phyloP scores from a whole-genome alignment of 2,329 filamentous ascomycete species.

The Knoxdaviesia proteae region DNA sequence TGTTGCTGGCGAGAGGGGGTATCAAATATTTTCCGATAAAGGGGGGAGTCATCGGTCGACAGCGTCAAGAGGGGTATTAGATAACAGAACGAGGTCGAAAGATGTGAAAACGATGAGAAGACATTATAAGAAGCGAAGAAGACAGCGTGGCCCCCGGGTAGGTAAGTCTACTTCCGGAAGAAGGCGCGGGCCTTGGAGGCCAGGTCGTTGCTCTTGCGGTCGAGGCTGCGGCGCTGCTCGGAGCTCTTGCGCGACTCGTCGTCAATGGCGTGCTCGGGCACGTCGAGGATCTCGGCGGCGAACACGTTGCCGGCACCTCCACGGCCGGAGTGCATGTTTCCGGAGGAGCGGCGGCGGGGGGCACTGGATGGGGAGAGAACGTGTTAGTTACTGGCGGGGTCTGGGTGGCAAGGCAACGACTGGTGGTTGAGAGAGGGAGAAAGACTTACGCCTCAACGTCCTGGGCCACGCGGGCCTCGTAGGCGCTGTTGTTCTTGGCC shows the following conservation, averaged over 20 bases:
- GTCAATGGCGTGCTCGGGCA: constrained; percentile 14
- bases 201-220: constrained; percentile 22
- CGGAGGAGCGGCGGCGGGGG: constrained; percentile 33
- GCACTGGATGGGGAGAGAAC: constrained; percentile 17
- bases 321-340: constrained; percentile 45
- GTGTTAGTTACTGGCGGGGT: constrained; percentile 3
- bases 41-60: too few relatives aligned
- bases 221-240: constrained; percentile 9
- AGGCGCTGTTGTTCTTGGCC: constrained; percentile 49
- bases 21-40: not conserved
- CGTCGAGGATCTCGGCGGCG: constrained; percentile 15
- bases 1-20: not conserved
- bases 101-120: too few relatives aligned
- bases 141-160: too few relatives aligned
- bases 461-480: constrained; percentile 58
- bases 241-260: constrained; percentile 9
- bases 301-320: constrained; percentile 57
- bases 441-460: constrained; percentile 51
- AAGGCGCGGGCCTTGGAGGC: constrained; percentile 2
- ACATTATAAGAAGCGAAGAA: too few relatives aligned
- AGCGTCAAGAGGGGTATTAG: too few relatives aligned
- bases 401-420: not conserved
- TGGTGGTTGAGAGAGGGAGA: constrained; percentile 1
- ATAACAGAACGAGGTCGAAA: too few relatives aligned
- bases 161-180: constrained; percentile 2